Evolutionary conservation across 2,329 filamentous ascomycete genomes (phyloP), one percentile per base, ranked within the genome.

Genomic region (Neophaeococcomyces aloes): DNA sequence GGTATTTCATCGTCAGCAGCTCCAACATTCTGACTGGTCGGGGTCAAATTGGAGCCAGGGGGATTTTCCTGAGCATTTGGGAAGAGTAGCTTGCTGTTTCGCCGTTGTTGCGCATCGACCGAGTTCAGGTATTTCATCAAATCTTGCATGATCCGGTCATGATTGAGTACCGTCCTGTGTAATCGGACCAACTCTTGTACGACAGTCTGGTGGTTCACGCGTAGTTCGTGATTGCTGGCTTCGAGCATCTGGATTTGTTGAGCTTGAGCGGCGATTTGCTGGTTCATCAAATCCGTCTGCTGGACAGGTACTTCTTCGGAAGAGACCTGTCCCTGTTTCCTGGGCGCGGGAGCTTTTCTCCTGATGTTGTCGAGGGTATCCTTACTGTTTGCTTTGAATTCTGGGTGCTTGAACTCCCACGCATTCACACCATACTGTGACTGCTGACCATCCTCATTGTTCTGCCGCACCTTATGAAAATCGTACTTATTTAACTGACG

Each of bases 361-460:
- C 87, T 79, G 58, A 98, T 98, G 55, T 95, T 96, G 59, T 98
- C 91, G 37, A 98, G 72, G 35, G 87, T 91, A 60, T 95, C 87
- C 63, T 95, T 95, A 65, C 89, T 93, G 65, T 95, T 89, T 52
- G 84, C 82, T 56, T 87, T 84, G 68, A 98, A 98, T 57, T 94
- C 87, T 10, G 89, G 89, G 59, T 98, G 91, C 61, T 91, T 94
- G 62, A 98, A 98, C 61, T 98, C 91, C 86, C 86, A 94, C 10
- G 82, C 86, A 64, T 83, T 83, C 49, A 81, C 72, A 14, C 86
- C 86, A 57, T 93, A 93, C 5, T 81, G 82, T 45, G 84, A 86
- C 55, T 84, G 76, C 19, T 82, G 83, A 56, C 76, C 86, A 58
- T 93, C 86, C 59, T 94, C 86, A 53, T 86, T 93, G 57, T 88